A percentile compares a stretch with the other conserved stretches of the same genome.
phyloP scores from a whole-genome alignment of 1,284 basidiomycete genomes.

The Cutaneotrichosporon sp. region DNA sequence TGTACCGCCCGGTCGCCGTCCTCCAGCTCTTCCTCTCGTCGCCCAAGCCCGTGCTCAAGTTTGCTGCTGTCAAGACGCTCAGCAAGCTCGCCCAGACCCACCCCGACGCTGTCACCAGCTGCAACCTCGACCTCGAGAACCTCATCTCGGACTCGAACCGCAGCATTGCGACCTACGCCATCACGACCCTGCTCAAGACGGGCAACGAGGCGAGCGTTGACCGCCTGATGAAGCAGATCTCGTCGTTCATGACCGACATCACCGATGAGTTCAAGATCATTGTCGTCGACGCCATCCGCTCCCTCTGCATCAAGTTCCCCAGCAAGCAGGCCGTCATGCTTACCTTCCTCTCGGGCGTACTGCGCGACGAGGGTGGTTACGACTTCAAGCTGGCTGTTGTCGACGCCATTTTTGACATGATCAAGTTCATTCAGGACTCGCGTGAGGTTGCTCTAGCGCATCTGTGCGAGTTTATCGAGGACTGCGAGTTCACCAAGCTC shows the following conservation, averaged over 20 bases:
- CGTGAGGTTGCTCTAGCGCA: slow-evolving; percentile 95
- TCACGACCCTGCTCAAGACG: slow-evolving; percentile 98
- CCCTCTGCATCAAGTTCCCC: slow-evolving; percentile 98
- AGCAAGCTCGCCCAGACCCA: slow-evolving; percentile 81
- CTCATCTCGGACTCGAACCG: slow-evolving; percentile 95
- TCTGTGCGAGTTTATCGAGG: slow-evolving; percentile 99
- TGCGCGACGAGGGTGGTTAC: slow-evolving; percentile 96
- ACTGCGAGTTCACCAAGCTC: slow-evolving; percentile 99
- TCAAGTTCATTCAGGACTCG: slow-evolving; percentile 92
- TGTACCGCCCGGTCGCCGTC: slow-evolving; percentile 85
- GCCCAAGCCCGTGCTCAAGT: slow-evolving; percentile 90
- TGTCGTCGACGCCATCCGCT: slow-evolving; percentile 97
- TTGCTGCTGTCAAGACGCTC: slow-evolving; percentile 94
- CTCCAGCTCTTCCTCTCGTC: slow-evolving; percentile 91
- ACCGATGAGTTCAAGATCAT: slow-evolving; percentile 99
- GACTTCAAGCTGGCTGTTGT: slow-evolving; percentile 99
- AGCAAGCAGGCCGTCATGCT: slow-evolving; percentile 94
- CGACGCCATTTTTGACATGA: slow-evolving; percentile 99
- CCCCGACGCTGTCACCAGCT: slow-evolving; percentile 80
- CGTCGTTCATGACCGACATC: slow-evolving; percentile 98
- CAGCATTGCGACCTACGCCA: slow-evolving; percentile 96
- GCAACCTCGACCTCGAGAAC: slow-evolving; percentile 97
- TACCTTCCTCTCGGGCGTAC: slow-evolving; percentile 86
- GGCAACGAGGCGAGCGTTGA: slow-evolving; percentile 99
- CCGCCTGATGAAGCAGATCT: slow-evolving; percentile 98